Base-by-base conservation (phyloP, 192 early-diverging fungal genomes). In the Coemansia sp. region DNA sequence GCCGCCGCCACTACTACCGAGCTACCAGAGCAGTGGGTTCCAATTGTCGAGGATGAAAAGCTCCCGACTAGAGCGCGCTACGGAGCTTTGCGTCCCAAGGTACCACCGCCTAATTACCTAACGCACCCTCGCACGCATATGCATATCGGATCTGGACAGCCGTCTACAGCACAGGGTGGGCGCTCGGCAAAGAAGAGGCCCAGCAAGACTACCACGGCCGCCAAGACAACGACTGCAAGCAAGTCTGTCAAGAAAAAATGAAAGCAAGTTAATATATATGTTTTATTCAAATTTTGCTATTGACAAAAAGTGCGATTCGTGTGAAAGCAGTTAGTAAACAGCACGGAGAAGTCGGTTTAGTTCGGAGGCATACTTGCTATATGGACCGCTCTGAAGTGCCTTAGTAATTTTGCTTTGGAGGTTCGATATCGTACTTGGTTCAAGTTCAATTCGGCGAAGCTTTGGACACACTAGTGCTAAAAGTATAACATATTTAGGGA, bases 101-200 rank as follows among this genome's bases (percentile, higher is more conserved):
- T 38, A 20, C 82, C 82, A 8, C 68, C 71, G 47, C 75, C 78
- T 13, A 85, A 85, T 66, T 80, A 73, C 59, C 69, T 85, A 27
- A 85, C 82, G 5, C 81, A 84, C 42, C 81, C 81, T 33, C 70
- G 73, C 34, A 84, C 81, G 16, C 81, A 84, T 49, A 76, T 71
- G 81, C 81, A 84, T 38, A 77, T 84, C 33, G 81, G 81, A 20
- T 78, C 76, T 16, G 81, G 81, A 2, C 66, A 78, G 46, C 43
- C 55, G 8, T 34, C 59, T 15, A 68, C 71, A 12, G 29, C 68
- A 5, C 34, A 46, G 34, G 68, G 68, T 38, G 49, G 62, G 55
- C 68, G 68, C 24, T 55, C 70, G n/a, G 76, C 71, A 16, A 83
- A 78, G 73, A 83, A 83, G 46, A 70, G 57, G 40, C 80, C 80